These are phyloP conservation scores for Apiospora phragmitis DNA, from an alignment of 2,329 filamentous ascomycete genomes.

Conservation along the genomic window DNA sequence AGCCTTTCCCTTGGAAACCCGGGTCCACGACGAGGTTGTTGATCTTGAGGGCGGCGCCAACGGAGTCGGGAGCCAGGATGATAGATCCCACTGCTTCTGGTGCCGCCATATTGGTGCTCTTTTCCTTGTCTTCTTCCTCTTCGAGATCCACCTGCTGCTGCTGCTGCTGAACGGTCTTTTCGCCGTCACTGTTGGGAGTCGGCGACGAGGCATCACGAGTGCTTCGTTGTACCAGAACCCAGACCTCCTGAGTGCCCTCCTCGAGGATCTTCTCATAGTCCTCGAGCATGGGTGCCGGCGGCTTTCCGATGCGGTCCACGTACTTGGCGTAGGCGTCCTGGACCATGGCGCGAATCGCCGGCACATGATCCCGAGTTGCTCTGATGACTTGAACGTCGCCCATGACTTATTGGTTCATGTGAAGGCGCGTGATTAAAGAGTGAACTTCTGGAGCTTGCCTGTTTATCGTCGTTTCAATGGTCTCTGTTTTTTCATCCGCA, in stretches of 20 bases:
- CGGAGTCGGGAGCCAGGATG: conserved; percentile 18
- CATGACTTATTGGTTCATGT: background rate
- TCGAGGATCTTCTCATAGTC: conserved; percentile 33
- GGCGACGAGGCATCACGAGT: background rate
- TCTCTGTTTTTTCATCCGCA: too few relatives aligned
- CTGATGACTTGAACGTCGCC: background rate
- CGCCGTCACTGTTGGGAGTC: background rate
- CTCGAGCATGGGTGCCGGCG: conserved; percentile 37
- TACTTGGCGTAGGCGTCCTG: conserved; percentile 13
- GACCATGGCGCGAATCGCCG: conserved; percentile 7
- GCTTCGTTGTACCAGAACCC: background rate
- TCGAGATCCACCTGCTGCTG: conserved; percentile 8
- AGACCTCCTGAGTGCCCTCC: background rate
- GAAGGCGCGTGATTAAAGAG: background rate
- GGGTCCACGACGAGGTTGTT: conserved; percentile 25
- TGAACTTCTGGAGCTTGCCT: background rate
- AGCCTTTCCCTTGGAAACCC: conserved; percentile 20
- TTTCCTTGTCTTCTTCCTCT: background rate
- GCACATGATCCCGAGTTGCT: background rate
- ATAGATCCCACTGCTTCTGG: conserved; percentile 29
- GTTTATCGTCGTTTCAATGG: background rate
- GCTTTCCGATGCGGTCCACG: conserved; percentile 23
- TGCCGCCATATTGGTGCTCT: background rate
- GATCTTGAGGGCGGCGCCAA: conserved; percentile 16
- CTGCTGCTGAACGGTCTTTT: background rate